Percentiles rank a stretch among this genome's conserved stretches.
Conservation (phyloP, 106 monocot genomes). For the Amphibolis antarctica region DNA sequence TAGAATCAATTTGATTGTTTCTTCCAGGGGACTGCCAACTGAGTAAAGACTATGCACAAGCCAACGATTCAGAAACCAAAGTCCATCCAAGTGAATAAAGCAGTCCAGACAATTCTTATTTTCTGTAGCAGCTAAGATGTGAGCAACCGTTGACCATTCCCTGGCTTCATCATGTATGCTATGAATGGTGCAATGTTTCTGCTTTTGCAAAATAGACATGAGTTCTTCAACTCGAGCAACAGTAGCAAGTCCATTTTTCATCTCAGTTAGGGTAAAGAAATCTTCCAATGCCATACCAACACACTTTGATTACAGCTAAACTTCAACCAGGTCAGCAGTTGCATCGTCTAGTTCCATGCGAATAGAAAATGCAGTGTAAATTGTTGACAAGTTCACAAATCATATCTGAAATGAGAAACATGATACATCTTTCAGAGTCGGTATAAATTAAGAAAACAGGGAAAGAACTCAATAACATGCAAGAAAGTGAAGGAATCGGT, state of each 20-base stretch:
- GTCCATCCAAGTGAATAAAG: conserved; percentile 67
- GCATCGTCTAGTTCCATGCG: neutral
- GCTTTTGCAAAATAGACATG: conserved; percentile 42
- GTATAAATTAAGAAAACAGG: too few species aligned
- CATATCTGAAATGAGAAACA: neutral
- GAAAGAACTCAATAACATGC: too few species aligned
- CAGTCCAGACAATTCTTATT: conserved; percentile 46
- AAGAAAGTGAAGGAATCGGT: too few species aligned
- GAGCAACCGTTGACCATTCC: conserved; percentile 51
- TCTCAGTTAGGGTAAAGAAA: conserved; percentile 77
- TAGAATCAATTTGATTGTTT: conserved; percentile 35
- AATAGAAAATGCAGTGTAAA: neutral
- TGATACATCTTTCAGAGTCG: neutral
- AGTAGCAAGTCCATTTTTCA: conserved; percentile 71
- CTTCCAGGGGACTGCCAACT: conserved; percentile 24
- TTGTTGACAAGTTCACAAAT: neutral
- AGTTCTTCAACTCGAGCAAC: conserved; percentile 63
- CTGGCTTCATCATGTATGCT: conserved; percentile 47
- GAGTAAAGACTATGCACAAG: conserved; percentile 22
- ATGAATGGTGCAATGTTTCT: conserved; percentile 23
- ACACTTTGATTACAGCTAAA: neutral
- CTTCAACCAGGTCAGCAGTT: neutral
- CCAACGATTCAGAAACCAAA: conserved; percentile 48
- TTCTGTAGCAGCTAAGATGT: conserved; percentile 46
- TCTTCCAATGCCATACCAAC: conserved; percentile 47